Evolutionary conservation across 2,329 filamentous ascomycete species (phyloP), one percentile per base, ranked within the genome.

Genomic region (Colletotrichum nymphaeae): DNA sequence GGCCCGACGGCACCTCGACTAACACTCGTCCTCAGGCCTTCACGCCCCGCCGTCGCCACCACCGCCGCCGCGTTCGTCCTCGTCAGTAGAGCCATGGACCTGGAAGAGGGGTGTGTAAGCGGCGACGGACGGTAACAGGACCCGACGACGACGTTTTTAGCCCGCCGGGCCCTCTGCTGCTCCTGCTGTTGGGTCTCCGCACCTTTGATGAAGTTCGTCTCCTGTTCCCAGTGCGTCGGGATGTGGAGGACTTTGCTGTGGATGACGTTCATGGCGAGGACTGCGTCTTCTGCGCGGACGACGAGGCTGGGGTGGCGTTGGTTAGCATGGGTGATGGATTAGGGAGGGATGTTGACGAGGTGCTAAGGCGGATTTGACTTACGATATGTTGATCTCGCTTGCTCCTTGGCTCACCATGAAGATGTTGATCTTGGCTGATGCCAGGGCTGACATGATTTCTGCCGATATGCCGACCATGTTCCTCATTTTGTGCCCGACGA

Each of bases 311-410:
- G 9, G 2, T 22, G 11, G 1, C 16, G 14, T 52, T 6, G 46
- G 11, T 8, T 9, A n/a, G 4, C 16, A 2, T 22, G 19, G 19
- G 42, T 14, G 16, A 22, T 9, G 16, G 9, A 1, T 8, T 3
- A 7, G 14, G 11, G 4, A 19, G 14, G 19, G 11, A 14, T 0
- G 4, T 35, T 3, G 32, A 35, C 32, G 32, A 66, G 16, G 3
- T 11, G 12, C 7, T 5, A 3, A 7, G 11, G 16, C n/a, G n/a
- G n/a, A n/a, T n/a, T 8, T 8, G 30, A 67, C 72, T 80, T 96
- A 99, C 16, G 95, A 98, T 73, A 99, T 98, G 83, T 98, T 99
- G 84, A 99, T 99, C 86, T 99, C 97, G 81, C 95, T 98, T 24
- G 97, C 97, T 78, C 95, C 95, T 97, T 77, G 59, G 63, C 72